Conservation (phyloP, 345 rosid species). For the Rhodamnia argentea region DNA sequence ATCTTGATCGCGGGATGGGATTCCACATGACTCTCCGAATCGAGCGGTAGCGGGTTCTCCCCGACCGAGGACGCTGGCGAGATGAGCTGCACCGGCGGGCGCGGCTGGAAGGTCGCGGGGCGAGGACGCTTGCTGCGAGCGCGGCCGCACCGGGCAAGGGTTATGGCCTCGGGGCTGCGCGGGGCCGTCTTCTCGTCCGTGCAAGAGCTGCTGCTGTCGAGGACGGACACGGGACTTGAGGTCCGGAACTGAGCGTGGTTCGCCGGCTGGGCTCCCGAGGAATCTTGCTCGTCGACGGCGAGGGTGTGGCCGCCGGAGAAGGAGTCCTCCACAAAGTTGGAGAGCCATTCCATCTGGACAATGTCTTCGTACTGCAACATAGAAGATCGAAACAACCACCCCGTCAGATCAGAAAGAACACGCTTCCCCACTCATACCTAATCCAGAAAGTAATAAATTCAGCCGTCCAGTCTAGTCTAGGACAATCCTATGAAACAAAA, state of each 20-base stretch:
- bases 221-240: conserved; percentile 83
- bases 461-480: neutral
- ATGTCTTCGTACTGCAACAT: conserved; percentile 81
- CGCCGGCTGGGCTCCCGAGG: conserved; percentile 22
- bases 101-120: conserved; percentile 53
- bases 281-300: conserved; percentile 30
- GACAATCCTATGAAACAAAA: neutral
- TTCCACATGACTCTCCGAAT: conserved; percentile 49
- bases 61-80: conserved; percentile 13
- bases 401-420: neutral
- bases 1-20: conserved; percentile 56
- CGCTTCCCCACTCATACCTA: neutral
- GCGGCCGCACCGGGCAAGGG: conserved; percentile 50
- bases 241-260: conserved; percentile 44
- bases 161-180: conserved; percentile 27
- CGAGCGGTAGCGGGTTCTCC: conserved; percentile 9
- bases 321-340: conserved; percentile 70
- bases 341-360: conserved; percentile 74
- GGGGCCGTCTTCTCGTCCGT: conserved; percentile 39
- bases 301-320: conserved; percentile 61
- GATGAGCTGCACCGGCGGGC: conserved; percentile 36
- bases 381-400: neutral
- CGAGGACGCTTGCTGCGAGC: conserved; percentile 94
- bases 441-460: neutral
- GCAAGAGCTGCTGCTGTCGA: conserved; percentile 85